phyloP scores from a whole-genome alignment of 148 eudicot species.

The Diospyros kaki region DNA sequence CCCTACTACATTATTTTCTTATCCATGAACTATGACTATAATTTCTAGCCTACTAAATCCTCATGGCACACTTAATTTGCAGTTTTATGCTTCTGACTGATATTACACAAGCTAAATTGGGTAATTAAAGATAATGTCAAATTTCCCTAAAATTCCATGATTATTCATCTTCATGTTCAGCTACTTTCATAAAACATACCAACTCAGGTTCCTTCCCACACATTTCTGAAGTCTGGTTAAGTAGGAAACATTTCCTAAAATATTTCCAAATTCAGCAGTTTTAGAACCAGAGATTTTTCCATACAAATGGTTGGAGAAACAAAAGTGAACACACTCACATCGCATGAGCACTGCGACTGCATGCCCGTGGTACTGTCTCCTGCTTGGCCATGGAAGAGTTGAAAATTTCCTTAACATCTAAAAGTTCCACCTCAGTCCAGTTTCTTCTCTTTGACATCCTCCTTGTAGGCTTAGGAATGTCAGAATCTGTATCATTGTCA shows the following conservation, averaged over 20 bases:
- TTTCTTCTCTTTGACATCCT: constrained; percentile 38
- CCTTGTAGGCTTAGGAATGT: constrained; percentile 23
- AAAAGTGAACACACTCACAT: not conserved
- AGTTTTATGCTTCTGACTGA: no score
- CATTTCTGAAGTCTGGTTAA: no score
- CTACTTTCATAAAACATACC: not conserved
- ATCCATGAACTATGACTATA: not conserved
- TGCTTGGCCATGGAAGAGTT: constrained; percentile 33
- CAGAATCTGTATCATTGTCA: constrained; percentile 44
- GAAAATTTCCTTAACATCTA: constrained; percentile 34
- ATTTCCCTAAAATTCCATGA: no score
- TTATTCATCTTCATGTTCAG: no score
- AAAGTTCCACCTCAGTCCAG: constrained; percentile 39
- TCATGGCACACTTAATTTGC: not conserved
- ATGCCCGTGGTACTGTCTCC: constrained; percentile 16
- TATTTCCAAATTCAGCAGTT: not conserved
- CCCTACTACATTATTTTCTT: not conserved
- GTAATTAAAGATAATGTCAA: no score
- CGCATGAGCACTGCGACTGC: constrained; percentile 41
- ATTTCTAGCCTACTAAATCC: not conserved
- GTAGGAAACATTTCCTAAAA: not conserved
- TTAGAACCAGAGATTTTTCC: not conserved
- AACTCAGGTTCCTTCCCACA: not conserved
- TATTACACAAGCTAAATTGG: no score
- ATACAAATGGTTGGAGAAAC: not conserved